These are phyloP conservation scores for Didymella pinodella DNA, from an alignment of 2,329 filamentous ascomycete species.

Conservation along the genomic window DNA sequence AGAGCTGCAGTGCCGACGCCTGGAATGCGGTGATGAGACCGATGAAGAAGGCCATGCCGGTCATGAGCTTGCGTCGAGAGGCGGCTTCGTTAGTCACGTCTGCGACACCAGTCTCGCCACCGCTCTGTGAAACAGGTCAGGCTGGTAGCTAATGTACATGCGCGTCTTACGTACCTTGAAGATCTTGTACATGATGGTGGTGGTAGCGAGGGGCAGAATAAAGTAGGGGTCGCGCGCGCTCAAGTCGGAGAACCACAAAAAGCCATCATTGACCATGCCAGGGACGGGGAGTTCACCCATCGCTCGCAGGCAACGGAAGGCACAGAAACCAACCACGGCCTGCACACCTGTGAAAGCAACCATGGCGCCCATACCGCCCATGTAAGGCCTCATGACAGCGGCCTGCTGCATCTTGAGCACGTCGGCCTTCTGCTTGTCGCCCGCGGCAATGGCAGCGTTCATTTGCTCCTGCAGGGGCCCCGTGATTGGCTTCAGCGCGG, in stretches of 20 bases:
- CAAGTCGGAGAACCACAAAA: slow-evolving; percentile 82
- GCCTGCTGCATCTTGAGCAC: slow-evolving; percentile 58
- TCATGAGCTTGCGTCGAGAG: slow-evolving; percentile 51
- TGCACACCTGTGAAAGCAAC: slow-evolving; percentile 67
- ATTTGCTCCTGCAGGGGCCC: slow-evolving; percentile 66
- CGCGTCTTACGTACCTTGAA: slow-evolving; percentile 61
- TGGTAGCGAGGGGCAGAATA: slow-evolving; percentile 71
- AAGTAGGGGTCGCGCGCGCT: slow-evolving; percentile 79
- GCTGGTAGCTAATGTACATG: slow-evolving; percentile 13
- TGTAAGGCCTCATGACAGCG: slow-evolving; percentile 56
- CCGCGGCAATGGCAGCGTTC: slow-evolving; percentile 51
- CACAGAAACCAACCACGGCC: slow-evolving; percentile 77
- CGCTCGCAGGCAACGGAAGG: slow-evolving; percentile 77
- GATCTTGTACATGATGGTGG: slow-evolving; percentile 64
- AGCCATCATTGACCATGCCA: slow-evolving; percentile 72
- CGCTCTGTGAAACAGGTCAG: slow-evolving; percentile 50
- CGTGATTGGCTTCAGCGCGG: slow-evolving; percentile 65
- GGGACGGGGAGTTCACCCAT: slow-evolving; percentile 85
- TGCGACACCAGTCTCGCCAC: slow-evolving; percentile 59
- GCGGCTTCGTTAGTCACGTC: slow-evolving; percentile 18
- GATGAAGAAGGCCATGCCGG: slow-evolving; percentile 62
- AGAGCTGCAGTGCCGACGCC: slow-evolving; percentile 67
- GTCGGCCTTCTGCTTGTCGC: slow-evolving; percentile 54
- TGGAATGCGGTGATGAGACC: slow-evolving; percentile 63
- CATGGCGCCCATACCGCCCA: slow-evolving; percentile 40